phyloP scores from a whole-genome alignment of 768 basidiomycete species.

The Cystobasidiopsis lactophilus region DNA sequence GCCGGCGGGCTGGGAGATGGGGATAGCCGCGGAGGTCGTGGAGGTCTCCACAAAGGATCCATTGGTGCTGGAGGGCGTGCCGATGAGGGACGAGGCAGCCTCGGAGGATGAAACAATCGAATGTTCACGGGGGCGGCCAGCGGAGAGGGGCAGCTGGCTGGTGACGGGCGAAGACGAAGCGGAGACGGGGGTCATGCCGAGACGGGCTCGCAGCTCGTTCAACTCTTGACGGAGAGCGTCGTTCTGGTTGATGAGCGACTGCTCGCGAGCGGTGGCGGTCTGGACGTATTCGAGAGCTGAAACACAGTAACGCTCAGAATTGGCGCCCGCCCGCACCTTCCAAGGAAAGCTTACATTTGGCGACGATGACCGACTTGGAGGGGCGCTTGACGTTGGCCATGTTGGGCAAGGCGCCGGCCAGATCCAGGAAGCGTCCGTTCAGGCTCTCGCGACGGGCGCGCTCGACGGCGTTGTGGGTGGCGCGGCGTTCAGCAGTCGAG shows the following conservation, averaged over 20 bases:
- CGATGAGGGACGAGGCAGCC: neutral
- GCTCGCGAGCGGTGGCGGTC: conserved; percentile 53
- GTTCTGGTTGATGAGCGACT: conserved; percentile 59
- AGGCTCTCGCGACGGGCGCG: conserved; percentile 76
- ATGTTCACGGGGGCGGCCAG: neutral
- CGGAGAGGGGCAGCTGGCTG: neutral
- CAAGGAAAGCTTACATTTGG: conserved; percentile 51
- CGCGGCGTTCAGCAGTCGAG: conserved; percentile 70
- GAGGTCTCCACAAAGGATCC: neutral
- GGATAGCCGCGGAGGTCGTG: neutral
- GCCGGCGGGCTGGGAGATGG: too few relatives aligned
- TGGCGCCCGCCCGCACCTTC: too few relatives aligned
- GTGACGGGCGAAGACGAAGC: neutral
- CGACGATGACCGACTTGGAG: conserved; percentile 90
- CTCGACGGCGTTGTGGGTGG: conserved; percentile 94
- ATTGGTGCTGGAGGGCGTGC: neutral
- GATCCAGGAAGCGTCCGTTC: conserved; percentile 69
- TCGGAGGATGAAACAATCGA: neutral
- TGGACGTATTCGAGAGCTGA: conserved; percentile 17
- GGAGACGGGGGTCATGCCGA: conserved; percentile 29
- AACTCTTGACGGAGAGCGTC: conserved; percentile 73
- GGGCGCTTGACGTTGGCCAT: conserved; percentile 61
- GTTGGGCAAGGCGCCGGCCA: conserved; percentile 15
- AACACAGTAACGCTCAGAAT: too few relatives aligned
- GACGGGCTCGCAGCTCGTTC: conserved; percentile 75